Conservation (phyloP, 164 flowering plant species). For the Kalanchoe fedtschenkoi region DNA sequence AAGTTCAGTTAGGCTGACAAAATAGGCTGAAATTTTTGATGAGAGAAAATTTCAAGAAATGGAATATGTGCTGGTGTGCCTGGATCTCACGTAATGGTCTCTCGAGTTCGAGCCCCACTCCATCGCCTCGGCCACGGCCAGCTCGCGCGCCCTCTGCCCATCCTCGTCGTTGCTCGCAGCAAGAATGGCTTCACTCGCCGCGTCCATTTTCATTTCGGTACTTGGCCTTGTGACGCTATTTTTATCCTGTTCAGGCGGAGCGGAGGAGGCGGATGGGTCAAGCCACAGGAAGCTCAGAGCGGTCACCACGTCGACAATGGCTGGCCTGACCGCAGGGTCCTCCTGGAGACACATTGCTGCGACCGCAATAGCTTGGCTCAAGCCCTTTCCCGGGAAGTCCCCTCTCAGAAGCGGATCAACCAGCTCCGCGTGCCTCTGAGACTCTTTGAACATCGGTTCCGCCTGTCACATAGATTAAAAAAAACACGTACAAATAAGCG, state of each 20-base stretch:
- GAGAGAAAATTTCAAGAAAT: neutral
- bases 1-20: neutral
- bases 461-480: neutral
- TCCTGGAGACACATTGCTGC: conserved; percentile 5
- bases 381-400: neutral
- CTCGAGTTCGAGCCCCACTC: conserved; percentile 1
- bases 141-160: conserved; percentile 5
- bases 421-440: neutral
- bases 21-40: neutral
- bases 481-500: neutral
- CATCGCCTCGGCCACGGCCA: conserved; percentile 2
- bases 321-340: conserved; percentile 1
- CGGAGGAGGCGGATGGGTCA: neutral
- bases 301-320: neutral
- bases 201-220: neutral
- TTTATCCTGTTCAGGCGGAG: neutral
- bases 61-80: neutral
- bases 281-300: conserved; percentile 5
- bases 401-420: neutral
- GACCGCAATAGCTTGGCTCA: neutral
- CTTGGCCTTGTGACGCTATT: neutral
- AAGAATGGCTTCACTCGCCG: neutral
- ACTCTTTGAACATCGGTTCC: neutral
- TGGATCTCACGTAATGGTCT: neutral
- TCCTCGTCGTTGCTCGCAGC: neutral